Evolutionary conservation across 2,329 filamentous ascomycete species (phyloP), one percentile per base, ranked within the genome.

Genomic region (Penicillium sp.): DNA sequence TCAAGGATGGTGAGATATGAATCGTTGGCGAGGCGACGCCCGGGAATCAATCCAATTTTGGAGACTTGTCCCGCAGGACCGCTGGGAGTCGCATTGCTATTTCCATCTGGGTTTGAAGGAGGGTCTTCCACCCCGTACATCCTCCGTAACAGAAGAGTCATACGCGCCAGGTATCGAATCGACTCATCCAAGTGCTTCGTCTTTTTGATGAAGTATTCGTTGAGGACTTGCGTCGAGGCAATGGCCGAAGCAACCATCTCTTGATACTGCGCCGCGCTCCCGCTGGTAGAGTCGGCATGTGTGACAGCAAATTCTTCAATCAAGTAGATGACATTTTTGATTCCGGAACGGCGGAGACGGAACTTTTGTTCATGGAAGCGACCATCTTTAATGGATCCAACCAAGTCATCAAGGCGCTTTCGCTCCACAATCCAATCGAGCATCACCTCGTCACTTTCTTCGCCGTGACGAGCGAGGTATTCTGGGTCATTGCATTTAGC

Each of bases 351-450:
- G 50, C 83, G 82, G 10, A 93, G 79, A 1, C 90, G 86, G 67
- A 92, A 93, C 68, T 94, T 93, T 68, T 94, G 90, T 69, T 94
- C 90, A 61, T 88, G 87, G 63, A 92, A 93, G 2, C 90, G 85
- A 1, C 89, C 88, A 58, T 93, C 90, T 70, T 89, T 91, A 73
- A 94, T 90, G 57, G 88, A 92, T 47, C 81, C 77, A n/a, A 93
- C 81, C 44, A 94, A 75, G 68, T 94, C 90, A 66, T 93, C 89
- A 0, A 92, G 80, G 8, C 90, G 81, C 68, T 94, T 94, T 56
- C 90, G 82, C 73, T 94, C 90, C 1, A 92, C 82, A 42, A 94
- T 89, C 80, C 87, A 90, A 70, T 93, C 89, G 4, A 94, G 77
- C 44, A 91, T 84, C 11, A 93, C 73, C 68, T 92, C 89, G 14